These are phyloP conservation scores for Sesbania bispinosa DNA, from an alignment of 306 rosid genomes.

Conservation along the genomic window DNA sequence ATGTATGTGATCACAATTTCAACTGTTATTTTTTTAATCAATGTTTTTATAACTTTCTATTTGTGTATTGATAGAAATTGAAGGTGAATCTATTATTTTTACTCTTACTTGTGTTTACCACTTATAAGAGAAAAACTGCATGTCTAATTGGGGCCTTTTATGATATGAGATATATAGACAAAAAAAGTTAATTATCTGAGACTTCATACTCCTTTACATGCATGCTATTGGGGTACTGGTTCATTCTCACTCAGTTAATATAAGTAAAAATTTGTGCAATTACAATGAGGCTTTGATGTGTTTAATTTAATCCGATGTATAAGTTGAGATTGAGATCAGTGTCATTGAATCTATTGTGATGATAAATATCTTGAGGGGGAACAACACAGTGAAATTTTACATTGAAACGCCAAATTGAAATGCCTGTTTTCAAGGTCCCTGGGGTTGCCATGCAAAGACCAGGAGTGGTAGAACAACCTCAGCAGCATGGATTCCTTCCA, in stretches of 20 bases:
- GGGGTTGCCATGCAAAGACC: constrained; percentile 29
- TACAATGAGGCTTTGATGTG: neutral
- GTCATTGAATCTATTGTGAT: no score
- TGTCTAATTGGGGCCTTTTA: neutral
- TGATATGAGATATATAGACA: neutral
- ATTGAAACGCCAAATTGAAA: constrained; percentile 21
- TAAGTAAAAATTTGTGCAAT: no score
- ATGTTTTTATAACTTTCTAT: no score
- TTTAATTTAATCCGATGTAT: neutral
- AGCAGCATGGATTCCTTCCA: constrained; percentile 26
- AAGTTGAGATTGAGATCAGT: constrained; percentile 4
- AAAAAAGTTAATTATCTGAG: neutral
- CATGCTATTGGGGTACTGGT: no score
- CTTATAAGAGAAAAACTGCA: neutral
- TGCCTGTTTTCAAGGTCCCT: constrained; percentile 48
- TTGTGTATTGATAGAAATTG: neutral
- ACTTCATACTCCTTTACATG: neutral
- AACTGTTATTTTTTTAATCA: no score
- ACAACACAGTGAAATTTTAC: neutral
- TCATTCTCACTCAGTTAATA: neutral
- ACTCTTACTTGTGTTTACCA: neutral
- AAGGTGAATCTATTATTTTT: constrained; percentile 6
- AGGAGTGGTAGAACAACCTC: constrained; percentile 25
- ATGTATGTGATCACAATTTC: no score
- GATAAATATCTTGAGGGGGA: no score